A percentile compares a stretch with the other conserved stretches of the same genome.
phyloP scores from a whole-genome alignment of 163 green algal species.

The Coccomyxa subellipsoidea region DNA sequence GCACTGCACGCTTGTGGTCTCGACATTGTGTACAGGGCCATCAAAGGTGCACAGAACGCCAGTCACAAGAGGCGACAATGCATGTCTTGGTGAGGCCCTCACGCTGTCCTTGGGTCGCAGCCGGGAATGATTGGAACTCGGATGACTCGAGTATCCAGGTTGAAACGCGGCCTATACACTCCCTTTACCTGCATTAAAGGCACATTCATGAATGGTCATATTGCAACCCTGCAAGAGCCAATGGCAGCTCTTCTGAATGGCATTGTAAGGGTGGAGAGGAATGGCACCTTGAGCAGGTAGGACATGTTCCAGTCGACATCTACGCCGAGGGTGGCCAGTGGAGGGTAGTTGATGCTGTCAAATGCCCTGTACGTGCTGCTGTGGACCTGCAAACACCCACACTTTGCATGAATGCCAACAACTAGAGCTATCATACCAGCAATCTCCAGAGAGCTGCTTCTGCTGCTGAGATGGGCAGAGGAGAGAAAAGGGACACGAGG shows the following conservation, averaged over 20 bases:
- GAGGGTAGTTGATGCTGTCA: conserved; percentile 70
- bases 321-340: conserved; percentile 80
- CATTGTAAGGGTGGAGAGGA: background rate
- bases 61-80: background rate
- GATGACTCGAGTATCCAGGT: conserved; percentile 78
- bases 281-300: background rate
- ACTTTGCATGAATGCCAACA: too few species aligned
- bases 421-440: too few species aligned
- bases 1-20: too few species aligned
- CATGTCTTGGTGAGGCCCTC: conserved; percentile 62
- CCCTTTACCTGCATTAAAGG: conserved; percentile 37
- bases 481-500: too few species aligned
- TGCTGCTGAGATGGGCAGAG: too few species aligned
- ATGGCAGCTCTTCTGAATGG: too few species aligned
- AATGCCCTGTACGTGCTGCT: conserved; percentile 75
- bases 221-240: background rate
- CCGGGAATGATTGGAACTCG: conserved; percentile 83
- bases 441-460: too few species aligned
- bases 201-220: background rate
- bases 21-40: too few species aligned
- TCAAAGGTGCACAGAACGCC: too few species aligned
- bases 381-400: conserved; percentile 36
- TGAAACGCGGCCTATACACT: conserved; percentile 77
- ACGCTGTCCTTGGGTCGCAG: conserved; percentile 63
- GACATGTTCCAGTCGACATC: conserved; percentile 79